Base-by-base conservation (phyloP, 2,329 filamentous ascomycete genomes). In the Trichoderma sp. region DNA sequence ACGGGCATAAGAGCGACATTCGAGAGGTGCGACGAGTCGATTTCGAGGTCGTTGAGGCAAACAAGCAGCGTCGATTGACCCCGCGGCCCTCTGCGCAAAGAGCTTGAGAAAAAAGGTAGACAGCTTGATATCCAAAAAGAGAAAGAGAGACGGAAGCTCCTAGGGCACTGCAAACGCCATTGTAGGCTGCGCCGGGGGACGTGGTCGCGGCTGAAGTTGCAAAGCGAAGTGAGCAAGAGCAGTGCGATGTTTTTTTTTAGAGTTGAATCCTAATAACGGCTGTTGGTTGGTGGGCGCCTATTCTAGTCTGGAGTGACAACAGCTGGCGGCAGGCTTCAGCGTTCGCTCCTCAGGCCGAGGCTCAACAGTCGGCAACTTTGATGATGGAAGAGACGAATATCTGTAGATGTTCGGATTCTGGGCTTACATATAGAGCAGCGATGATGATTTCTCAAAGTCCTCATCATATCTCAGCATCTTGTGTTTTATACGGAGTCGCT, bases 111-210 rank as follows among this genome's bases (percentile, higher is more conserved):
- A 21, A n/a, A 43, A 43, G 21, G 24, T 14, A 14, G 13, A n/a
- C 47, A 24, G 24, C 24, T 24, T 56, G 24, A 37, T 43, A 29
- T 40, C 19, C 40, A 19, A 55, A n/a, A 43, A 21, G n/a, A 57
- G n/a, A 40, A 24, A 24, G 11, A 13, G 10, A 57, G 55, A 3
- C 35, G 21, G 37, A 56, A 37, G 19, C 29, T 21, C 35, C 31
- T 67, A 67, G 10, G 2, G 64, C 43, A 67, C 31, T 16, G 40
- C 64, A 11, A 49, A 27, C 40, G 55, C 64, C 64, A 59, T 67
- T 59, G 37, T 37, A 52, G 40, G 37, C 33, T n/a, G 57, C 57
- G 55, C 55, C 55, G 4, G 19, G 49, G 4, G 56, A 10, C 10
- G 62, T 43, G 16, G 43, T 62, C 29, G 27, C 53, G 31, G 64